Conservation (phyloP, 2,329 filamentous ascomycete genomes). For the Claviceps pusilla region DNA sequence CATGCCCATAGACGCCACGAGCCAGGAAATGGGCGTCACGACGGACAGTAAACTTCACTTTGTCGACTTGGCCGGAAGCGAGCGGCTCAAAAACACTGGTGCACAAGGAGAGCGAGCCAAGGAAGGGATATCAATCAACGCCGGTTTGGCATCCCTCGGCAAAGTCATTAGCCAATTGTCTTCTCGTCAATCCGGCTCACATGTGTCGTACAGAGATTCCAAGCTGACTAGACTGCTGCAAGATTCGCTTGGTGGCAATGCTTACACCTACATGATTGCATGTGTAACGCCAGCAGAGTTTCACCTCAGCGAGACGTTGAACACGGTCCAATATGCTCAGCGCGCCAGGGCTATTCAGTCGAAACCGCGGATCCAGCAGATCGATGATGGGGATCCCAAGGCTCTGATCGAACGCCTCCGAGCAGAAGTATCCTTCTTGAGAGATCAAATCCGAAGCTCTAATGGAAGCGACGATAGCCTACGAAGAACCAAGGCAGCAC, state of each 20-base stretch:
- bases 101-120: slow-evolving; percentile 87
- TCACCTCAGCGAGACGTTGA: slow-evolving; percentile 90
- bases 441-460: slow-evolving; percentile 82
- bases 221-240: slow-evolving; percentile 87
- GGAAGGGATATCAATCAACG: slow-evolving; percentile 97
- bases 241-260: slow-evolving; percentile 90
- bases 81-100: slow-evolving; percentile 91
- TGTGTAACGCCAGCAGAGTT: slow-evolving; percentile 96
- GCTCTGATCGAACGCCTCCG: slow-evolving; percentile 85
- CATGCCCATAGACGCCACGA: slow-evolving; percentile 67
- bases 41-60: slow-evolving; percentile 98
- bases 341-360: slow-evolving; percentile 91
- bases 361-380: slow-evolving; percentile 88
- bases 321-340: slow-evolving; percentile 95
- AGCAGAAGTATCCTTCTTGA: slow-evolving; percentile 81
- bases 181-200: slow-evolving; percentile 68
- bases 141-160: slow-evolving; percentile 80
- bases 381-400: slow-evolving; percentile 87
- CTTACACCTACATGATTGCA: slow-evolving; percentile 98
- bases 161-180: slow-evolving; percentile 98
- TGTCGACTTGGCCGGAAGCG: slow-evolving; percentile 91
- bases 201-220: slow-evolving; percentile 97
- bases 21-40: slow-evolving; percentile 53
- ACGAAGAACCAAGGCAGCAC: slow-evolving; percentile 34
- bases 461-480: slow-evolving; percentile 45